A percentile compares a stretch with the other conserved stretches of the same genome.
phyloP scores from a whole-genome alignment of 805 yeast species.

The Candida patagonica region DNA sequence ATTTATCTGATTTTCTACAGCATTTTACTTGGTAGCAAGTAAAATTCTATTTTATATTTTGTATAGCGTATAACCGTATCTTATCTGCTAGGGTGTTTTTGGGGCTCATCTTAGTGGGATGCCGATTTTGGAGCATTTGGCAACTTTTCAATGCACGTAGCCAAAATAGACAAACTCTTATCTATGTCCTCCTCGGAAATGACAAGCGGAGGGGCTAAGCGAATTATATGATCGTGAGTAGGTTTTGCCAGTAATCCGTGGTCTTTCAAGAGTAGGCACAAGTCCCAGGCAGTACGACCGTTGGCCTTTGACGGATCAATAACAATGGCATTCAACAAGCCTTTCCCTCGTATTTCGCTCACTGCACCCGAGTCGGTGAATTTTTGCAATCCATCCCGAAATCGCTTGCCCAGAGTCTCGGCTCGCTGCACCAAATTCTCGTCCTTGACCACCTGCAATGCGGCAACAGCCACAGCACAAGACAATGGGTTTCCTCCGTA shows the following conservation, averaged over 20 bases:
- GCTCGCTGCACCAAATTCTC: constrained; percentile 81
- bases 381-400: constrained; percentile 39
- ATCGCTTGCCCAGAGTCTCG: constrained; percentile 54
- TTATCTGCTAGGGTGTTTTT: too few species aligned
- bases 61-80: too few species aligned
- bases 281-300: constrained; percentile 94
- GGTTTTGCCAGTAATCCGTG: constrained; percentile 92
- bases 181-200: constrained; percentile 78
- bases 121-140: constrained; percentile 22
- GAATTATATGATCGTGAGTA: constrained; percentile 89
- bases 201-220: constrained; percentile 93
- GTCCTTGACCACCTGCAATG: constrained; percentile 79
- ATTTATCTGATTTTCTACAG: too few species aligned
- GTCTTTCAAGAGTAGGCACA: constrained; percentile 81
- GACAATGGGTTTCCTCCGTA: constrained; percentile 97
- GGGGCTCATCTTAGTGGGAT: too few species aligned
- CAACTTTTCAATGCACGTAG: constrained; percentile 42
- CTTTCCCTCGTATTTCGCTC: constrained; percentile 67
- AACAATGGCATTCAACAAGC: constrained; percentile 83
- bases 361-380: constrained; percentile 39
- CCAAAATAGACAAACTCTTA: constrained; percentile 71
- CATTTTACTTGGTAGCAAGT: too few species aligned
- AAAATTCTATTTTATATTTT: too few species aligned
- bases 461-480: constrained; percentile 87
- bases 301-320: constrained; percentile 75